These are phyloP conservation scores for Graphium sp. DNA, from an alignment of 2,329 filamentous ascomycete species.

Conservation along the genomic window DNA sequence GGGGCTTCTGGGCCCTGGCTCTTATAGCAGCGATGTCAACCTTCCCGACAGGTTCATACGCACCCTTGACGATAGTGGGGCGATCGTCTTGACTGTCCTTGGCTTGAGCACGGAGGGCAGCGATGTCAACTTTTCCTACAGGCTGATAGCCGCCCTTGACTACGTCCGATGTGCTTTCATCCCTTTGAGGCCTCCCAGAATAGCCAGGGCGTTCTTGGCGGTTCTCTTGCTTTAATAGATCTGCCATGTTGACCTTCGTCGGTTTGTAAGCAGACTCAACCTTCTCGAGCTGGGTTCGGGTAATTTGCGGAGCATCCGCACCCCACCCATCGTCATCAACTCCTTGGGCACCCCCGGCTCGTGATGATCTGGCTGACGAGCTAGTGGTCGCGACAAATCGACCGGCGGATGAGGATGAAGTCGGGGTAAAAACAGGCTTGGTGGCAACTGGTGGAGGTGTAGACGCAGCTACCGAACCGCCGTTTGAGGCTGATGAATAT, in stretches of 20 bases:
- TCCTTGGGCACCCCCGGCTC: constrained; percentile 40
- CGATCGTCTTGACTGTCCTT: constrained; percentile 58
- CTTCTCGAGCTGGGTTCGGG: constrained; percentile 75
- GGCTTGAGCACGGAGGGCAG: constrained; percentile 64
- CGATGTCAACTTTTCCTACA: constrained; percentile 94
- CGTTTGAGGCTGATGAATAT: constrained; percentile 57
- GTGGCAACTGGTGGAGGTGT: constrained; percentile 56
- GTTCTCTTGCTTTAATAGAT: constrained; percentile 61
- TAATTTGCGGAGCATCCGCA: constrained; percentile 78
- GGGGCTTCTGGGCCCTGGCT: constrained; percentile 57
- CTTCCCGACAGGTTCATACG: constrained; percentile 90
- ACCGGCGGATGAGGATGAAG: constrained; percentile 26
- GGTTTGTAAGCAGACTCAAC: constrained; percentile 87
- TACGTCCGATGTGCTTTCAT: constrained; percentile 41
- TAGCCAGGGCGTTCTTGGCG: constrained; percentile 30
- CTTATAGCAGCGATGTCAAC: constrained; percentile 93
- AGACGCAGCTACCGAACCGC: constrained; percentile 23
- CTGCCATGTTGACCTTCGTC: constrained; percentile 85
- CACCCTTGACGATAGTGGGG: constrained; percentile 72
- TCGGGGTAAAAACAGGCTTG: constrained; percentile 86
- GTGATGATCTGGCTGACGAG: no score
- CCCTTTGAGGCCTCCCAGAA: no score
- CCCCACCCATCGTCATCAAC: constrained; percentile 88
- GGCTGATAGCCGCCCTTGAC: constrained; percentile 83
- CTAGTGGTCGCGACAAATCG: constrained; percentile 44